Evolutionary conservation across 495 filamentous ascomycete species (phyloP), one percentile per base, ranked within the genome.

Genomic region (Physcia stellaris): DNA sequence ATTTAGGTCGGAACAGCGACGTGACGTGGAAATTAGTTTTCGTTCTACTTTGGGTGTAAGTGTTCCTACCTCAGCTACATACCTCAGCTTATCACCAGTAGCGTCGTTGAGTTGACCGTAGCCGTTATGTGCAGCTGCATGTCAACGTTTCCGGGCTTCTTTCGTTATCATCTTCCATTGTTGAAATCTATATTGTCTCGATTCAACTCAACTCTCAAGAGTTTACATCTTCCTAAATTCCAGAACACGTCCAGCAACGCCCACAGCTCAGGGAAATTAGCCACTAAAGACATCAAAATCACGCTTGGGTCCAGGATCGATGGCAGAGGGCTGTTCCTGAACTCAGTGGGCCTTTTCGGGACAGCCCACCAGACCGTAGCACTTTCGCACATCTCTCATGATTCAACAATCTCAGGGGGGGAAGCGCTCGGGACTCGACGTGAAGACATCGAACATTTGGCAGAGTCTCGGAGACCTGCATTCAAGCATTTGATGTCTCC

Each of bases 121-220:
- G 43, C 39, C 7, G 39, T 46, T 34, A 46, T 46, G 38, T 46
- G 43, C 28, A 33, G 43, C 43, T 46, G 43, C 35, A 24, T 46
- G 21, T 33, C 39, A 20, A 29, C 32, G 3, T 42, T 42, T 24
- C 27, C 43, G 5, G 39, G 32, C 7, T 46, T 46, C 32, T 24
- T 42, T 24, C 32, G 40, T n/a, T 29, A 46, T 27, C 34, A 42
- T 16, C 15, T 46, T 10, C 43, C 43, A 0, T n/a, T 40, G 4
- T 12, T 45, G 5, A 27, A 33, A 18, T 40, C 42, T 9, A 20
- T 36, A 15, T 16, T 36, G 3, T 43, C 37, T 16, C 28, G 21
- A 18, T 30, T 40, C 37, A 40, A 19, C 28, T 40, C 28, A 6
- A n/a, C 24, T 1, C 6, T 13, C n/a, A 40, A 19, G 16, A 17